Percentiles rank a stretch among this genome's conserved stretches.
phyloP scores from a whole-genome alignment of 495 filamentous ascomycete genomes.

The Lichina pygmaea region DNA sequence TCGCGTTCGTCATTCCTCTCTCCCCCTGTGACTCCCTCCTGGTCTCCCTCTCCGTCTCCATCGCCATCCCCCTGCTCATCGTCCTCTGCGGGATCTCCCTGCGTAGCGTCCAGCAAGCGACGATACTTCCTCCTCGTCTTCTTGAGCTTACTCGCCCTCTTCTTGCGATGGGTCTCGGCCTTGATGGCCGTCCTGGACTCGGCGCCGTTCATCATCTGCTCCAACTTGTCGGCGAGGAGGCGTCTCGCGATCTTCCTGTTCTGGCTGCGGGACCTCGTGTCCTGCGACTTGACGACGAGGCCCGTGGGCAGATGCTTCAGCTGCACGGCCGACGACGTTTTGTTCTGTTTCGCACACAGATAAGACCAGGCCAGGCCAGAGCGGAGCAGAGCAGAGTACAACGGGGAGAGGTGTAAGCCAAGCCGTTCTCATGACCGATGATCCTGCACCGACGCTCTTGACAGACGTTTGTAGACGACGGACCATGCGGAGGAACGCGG shows the following conservation, averaged over 20 bases:
- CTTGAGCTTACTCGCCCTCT: slow-evolving; percentile 38
- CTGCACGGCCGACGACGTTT: slow-evolving; percentile 88
- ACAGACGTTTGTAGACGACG: too few relatives aligned
- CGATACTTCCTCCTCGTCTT: slow-evolving; percentile 41
- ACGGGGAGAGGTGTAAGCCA: background rate
- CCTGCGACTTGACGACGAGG: slow-evolving; percentile 75
- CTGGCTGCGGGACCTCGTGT: slow-evolving; percentile 60
- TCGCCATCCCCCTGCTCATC: slow-evolving; percentile 20
- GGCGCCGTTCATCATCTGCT: slow-evolving; percentile 33
- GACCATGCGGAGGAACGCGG: too few relatives aligned
- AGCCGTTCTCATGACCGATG: too few relatives aligned
- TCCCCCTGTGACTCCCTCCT: too few relatives aligned
- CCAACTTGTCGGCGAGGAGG: slow-evolving; percentile 50
- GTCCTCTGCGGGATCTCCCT: slow-evolving; percentile 15
- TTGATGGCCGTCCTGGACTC: slow-evolving; percentile 29
- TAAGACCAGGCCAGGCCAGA: too few relatives aligned
- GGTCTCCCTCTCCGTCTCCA: slow-evolving; percentile 12
- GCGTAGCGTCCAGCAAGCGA: slow-evolving; percentile 16
- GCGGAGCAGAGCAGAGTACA: background rate
- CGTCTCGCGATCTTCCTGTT: slow-evolving; percentile 71
- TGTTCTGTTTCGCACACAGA: slow-evolving; percentile 32
- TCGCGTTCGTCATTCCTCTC: too few relatives aligned
- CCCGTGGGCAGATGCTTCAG: slow-evolving; percentile 74
- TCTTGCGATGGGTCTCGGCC: slow-evolving; percentile 24
- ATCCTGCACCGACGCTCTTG: too few relatives aligned